phyloP scores from a whole-genome alignment of 1,284 basidiomycete species.

The Tylopilus orsonianus region DNA sequence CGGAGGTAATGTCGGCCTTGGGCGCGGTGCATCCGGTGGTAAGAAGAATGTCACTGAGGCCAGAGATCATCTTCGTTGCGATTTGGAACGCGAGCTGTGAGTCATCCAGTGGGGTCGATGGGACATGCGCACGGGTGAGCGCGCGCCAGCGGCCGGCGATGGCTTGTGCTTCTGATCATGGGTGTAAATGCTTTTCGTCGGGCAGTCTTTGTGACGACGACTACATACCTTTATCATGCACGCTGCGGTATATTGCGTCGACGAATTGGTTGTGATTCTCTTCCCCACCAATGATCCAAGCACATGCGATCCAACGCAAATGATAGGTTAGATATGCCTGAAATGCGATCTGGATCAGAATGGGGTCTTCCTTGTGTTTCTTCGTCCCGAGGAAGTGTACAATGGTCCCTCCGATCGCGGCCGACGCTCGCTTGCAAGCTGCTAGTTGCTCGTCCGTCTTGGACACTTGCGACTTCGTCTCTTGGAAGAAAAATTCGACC shows the following conservation, averaged over 20 bases:
- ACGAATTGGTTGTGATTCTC: conserved; percentile 25
- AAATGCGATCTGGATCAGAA: conserved; percentile 35
- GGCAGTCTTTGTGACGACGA: neutral
- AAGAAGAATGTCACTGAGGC: conserved; percentile 32
- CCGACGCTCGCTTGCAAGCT: conserved; percentile 26
- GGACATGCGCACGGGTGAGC: conserved; percentile 31
- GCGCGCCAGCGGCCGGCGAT: conserved; percentile 35
- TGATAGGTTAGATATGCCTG: conserved; percentile 31
- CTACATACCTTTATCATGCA: conserved; percentile 25
- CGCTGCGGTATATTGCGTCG: conserved; percentile 28
- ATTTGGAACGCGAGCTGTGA: conserved; percentile 25
- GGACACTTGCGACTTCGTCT: neutral
- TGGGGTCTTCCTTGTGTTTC: conserved; percentile 33
- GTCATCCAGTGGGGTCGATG: conserved; percentile 23
- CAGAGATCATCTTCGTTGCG: conserved; percentile 24
- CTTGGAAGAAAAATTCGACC: conserved; percentile 31
- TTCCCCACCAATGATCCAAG: conserved; percentile 35
- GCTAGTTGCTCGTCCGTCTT: conserved; percentile 27
- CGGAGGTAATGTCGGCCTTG: conserved; percentile 19
- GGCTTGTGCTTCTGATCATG: conserved; percentile 31
- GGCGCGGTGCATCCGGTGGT: conserved; percentile 26
- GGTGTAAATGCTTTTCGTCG: neutral
- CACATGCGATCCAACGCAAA: conserved; percentile 29
- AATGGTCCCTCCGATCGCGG: conserved; percentile 21
- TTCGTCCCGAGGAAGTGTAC: conserved; percentile 32